Evolutionary conservation across 352 stramenopile species (phyloP).

Genomic region (Globisporangium okanoganense): DNA sequence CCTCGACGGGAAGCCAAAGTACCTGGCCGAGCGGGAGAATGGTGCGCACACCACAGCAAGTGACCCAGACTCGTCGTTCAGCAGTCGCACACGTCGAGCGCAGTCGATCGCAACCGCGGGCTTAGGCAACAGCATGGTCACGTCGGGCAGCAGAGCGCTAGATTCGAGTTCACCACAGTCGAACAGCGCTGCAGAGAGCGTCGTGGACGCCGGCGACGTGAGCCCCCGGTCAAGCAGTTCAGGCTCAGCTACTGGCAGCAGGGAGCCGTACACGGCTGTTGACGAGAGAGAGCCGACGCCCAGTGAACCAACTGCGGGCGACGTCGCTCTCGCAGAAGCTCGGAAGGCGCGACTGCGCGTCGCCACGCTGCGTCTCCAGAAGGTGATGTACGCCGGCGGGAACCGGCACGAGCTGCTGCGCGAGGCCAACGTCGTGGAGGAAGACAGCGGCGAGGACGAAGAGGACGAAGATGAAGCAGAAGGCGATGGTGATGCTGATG

Average conservation of each 20-base stretch:
- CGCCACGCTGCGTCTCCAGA: slow-evolving; percentile 2
- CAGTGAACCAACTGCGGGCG: background rate
- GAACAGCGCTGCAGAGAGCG: background rate
- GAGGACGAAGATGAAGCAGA: slow-evolving; percentile 4
- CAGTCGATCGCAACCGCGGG: slow-evolving; percentile 10
- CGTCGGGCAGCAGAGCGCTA: background rate
- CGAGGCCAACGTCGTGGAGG: slow-evolving; percentile 8
- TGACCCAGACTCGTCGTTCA: slow-evolving; percentile 5
- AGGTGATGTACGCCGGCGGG: background rate
- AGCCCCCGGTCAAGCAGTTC: background rate
- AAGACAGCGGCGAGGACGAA: slow-evolving; percentile 1
- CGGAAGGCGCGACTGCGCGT: background rate
- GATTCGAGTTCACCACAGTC: background rate
- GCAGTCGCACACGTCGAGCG: background rate
- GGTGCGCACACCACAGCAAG: background rate
- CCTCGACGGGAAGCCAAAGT: slow-evolving; percentile 12
- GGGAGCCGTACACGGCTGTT: background rate
- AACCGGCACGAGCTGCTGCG: slow-evolving; percentile 10
- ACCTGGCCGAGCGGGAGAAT: background rate
- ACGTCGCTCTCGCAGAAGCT: background rate
- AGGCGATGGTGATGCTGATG: background rate
- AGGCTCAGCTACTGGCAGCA: background rate
- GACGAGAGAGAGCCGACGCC: background rate
- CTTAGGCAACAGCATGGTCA: background rate
- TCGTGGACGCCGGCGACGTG: background rate